Percentiles rank a stretch among this genome's conserved stretches.
Evolutionary conservation across 495 filamentous ascomycete species (phyloP).

Genomic region (Hypomontagnella submonticulosa): DNA sequence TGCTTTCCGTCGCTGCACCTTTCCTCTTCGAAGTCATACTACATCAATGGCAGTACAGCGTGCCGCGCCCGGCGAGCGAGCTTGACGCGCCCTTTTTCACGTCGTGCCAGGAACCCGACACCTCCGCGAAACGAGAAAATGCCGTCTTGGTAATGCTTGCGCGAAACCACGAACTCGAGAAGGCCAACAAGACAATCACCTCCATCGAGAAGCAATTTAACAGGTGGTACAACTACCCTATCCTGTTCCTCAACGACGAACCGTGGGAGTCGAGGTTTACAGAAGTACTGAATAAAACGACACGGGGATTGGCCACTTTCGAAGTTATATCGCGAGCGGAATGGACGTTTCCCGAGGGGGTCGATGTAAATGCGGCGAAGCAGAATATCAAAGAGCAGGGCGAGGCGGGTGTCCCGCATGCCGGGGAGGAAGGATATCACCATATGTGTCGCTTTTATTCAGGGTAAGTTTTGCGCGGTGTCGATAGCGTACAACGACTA

Average conservation of each 20-base stretch:
- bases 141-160: slow-evolving; percentile 89
- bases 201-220: slow-evolving; percentile 98
- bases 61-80: slow-evolving; percentile 41
- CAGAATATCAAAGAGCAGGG: slow-evolving; percentile 88
- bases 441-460: slow-evolving; percentile 99
- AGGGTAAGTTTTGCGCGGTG: slow-evolving; percentile 65
- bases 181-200: slow-evolving; percentile 86
- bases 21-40: slow-evolving; percentile 46
- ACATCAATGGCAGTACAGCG: slow-evolving; percentile 43
- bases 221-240: slow-evolving; percentile 95
- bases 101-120: slow-evolving; percentile 56
- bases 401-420: slow-evolving; percentile 89
- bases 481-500: neutral
- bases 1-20: slow-evolving; percentile 42
- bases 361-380: slow-evolving; percentile 80
- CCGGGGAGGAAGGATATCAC: slow-evolving; percentile 97
- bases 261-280: slow-evolving; percentile 89
- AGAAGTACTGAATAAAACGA: slow-evolving; percentile 79
- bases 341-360: slow-evolving; percentile 94
- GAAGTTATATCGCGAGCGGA: slow-evolving; percentile 79
- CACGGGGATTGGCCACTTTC: slow-evolving; percentile 83
- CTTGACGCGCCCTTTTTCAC: slow-evolving; percentile 59
- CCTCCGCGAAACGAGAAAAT: slow-evolving; percentile 76
- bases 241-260: slow-evolving; percentile 93
- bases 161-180: slow-evolving; percentile 85